These are phyloP conservation scores for Allium sativum DNA, from an alignment of 106 monocot species.

Conservation along the genomic window DNA sequence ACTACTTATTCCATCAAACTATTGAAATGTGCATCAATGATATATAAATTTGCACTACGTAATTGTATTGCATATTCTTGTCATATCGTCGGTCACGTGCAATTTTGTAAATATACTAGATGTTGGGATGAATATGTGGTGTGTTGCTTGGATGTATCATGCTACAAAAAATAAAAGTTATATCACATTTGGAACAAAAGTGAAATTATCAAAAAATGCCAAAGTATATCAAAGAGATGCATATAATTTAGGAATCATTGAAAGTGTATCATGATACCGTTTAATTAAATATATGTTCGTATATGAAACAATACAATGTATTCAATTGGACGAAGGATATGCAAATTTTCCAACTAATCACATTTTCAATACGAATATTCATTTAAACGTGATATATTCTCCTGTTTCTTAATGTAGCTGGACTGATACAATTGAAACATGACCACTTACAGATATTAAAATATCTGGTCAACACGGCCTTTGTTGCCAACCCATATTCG, in stretches of 20 bases:
- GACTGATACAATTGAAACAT: constrained; percentile 62
- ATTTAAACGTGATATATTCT: too few species aligned
- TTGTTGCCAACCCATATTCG: constrained; percentile 56
- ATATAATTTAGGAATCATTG: constrained; percentile 25
- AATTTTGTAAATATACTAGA: constrained; percentile 45
- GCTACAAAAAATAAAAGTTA: constrained; percentile 49
- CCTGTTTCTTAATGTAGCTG: constrained; percentile 20
- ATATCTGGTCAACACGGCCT: constrained; percentile 40
- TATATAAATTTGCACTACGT: constrained; percentile 30
- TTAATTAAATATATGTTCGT: constrained; percentile 34
- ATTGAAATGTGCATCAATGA: constrained; percentile 18
- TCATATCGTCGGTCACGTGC: constrained; percentile 4
- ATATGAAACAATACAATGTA: constrained; percentile 21
- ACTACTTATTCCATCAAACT: constrained; percentile 27
- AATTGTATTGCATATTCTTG: constrained; percentile 16
- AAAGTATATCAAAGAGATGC: constrained; percentile 15
- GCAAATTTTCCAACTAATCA: too few species aligned
- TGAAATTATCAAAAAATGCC: constrained; percentile 24
- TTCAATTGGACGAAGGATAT: constrained; percentile 42
- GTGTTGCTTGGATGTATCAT: constrained; percentile 41
- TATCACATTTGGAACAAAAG: constrained; percentile 18
- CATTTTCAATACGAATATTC: too few species aligned
- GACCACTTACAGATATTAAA: constrained; percentile 43
- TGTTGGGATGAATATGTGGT: constrained; percentile 64
- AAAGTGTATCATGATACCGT: constrained; percentile 26